A percentile compares a stretch with the other conserved stretches of the same genome.
Conservation (phyloP, 192 early-diverging fungal species). For the Entomortierella beljakovae region DNA sequence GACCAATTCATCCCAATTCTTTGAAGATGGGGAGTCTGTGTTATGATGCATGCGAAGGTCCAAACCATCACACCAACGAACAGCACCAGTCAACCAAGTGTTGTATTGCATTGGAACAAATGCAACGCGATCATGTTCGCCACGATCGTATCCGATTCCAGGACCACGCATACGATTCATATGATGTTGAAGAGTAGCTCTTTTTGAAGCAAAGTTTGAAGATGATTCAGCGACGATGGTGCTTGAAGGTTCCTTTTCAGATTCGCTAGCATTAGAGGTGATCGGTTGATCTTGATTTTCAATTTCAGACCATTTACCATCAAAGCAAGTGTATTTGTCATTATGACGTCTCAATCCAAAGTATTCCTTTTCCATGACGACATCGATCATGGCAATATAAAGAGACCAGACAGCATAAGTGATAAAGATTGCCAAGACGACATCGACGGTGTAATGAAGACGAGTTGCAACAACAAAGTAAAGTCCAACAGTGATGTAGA, state of each 20-base stretch:
- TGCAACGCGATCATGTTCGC: conserved; percentile 48
- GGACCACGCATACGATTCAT: conserved; percentile 50
- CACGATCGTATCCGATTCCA: conserved; percentile 44
- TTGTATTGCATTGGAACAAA: conserved; percentile 58
- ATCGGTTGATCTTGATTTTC: not conserved
- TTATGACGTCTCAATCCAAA: conserved; percentile 37
- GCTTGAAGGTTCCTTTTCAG: not conserved
- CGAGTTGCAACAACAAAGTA: conserved; percentile 53
- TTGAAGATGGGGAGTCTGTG: not conserved
- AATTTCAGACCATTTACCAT: conserved; percentile 4
- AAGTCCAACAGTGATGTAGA: conserved; percentile 47
- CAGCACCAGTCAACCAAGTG: conserved; percentile 42
- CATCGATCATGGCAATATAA: conserved; percentile 63
- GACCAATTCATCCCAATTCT: conserved; percentile 25
- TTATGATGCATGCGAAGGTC: conserved; percentile 51
- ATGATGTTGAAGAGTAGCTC: conserved; percentile 30
- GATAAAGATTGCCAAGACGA: conserved; percentile 60
- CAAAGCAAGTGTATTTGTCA: conserved; percentile 37
- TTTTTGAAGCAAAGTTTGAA: not conserved
- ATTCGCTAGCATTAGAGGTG: not conserved
- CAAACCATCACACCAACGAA: conserved; percentile 58
- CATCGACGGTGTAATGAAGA: conserved; percentile 57
- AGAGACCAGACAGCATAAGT: conserved; percentile 65
- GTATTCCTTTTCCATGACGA: conserved; percentile 57
- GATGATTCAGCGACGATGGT: conserved; percentile 1